Evolutionary conservation across 768 basidiomycete genomes (phyloP), one percentile per base, ranked within the genome.

Genomic region (Suillus plorans): DNA sequence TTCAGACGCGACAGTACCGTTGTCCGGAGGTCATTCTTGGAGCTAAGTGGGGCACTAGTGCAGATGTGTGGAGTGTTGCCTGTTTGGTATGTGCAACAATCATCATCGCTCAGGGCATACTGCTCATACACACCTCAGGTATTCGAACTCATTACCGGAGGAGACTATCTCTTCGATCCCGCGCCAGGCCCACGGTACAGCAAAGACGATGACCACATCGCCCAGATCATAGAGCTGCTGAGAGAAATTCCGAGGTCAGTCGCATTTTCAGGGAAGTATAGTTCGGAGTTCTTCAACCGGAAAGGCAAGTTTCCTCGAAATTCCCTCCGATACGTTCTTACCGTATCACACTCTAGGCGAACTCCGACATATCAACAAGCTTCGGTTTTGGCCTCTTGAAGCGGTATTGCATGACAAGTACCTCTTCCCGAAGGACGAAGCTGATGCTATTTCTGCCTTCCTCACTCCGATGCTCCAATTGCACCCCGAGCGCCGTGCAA

Each of bases 161-260:
- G 97, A 25, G 97, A 99, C 76, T 99, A 99, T 78, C 86, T 99
- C 44, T 99, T 99, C 74, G 97, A 99, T 74, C 97, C 97, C 0
- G 95, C 95, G 25, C 92, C 93, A 1, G 97, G 97, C 3, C 89
- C 93, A 57, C 88, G 95, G 49, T 98, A 97, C 74, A 93, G 90
- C 80, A 99, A 99, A 76, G 94, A 97, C 77, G 95, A 96, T 74
- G 92, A 95, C 73, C 96, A 99, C 72, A 94, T 99, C 66, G 97
- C 97, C 4, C 97, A 99, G 80, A 94, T 99, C 68, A 94, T 98
- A 76, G 97, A 99, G 79, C 84, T 99, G 13, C 82, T 98, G 73
- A 97, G 96, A 52, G 94, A 97, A 69, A 84, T 97, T 49, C 94
- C 95, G 1, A 88, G 88, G 72, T 81, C 81, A 57, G 80, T 99